Evolutionary conservation across 2,329 filamentous ascomycete genomes (phyloP), one percentile per base, ranked within the genome.

Genomic region (Ophiostoma angusticollis): DNA sequence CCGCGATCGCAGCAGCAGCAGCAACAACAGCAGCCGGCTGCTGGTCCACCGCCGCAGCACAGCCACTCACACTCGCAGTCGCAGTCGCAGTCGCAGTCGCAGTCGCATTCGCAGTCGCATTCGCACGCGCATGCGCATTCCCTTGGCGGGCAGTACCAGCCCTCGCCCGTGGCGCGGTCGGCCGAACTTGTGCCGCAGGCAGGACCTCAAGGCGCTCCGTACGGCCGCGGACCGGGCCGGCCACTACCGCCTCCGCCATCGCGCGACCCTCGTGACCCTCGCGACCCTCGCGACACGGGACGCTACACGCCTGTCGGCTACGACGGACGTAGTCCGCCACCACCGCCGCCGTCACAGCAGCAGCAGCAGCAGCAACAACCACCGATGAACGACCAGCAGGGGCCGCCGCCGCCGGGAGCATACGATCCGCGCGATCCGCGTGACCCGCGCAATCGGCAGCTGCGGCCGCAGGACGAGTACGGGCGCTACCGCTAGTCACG

Each of bases 261-360:
- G n/a, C 17, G 35, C 19, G n/a, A 38, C 17, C 9, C 34, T 19
- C 3, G 38, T 13, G 11, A 31, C 43, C 9, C 40, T 38, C 39
- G 44, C 31, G 31, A 46, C 21, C 39, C 42, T n/a, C 39, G 43
- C 14, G 37, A 46, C 9, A 35, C 41, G 12, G 39, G 52, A 2
- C 52, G 50, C 23, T 56, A 54, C 35, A 54, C 54, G 2, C 54
- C 54, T 1, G 49, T 52, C n/a, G 48, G 44, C 14, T 56, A 53
- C 39, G 53, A 56, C n/a, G 40, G 36, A 9, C 49, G 50, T 3
- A 45, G 45, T 2, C 49, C 44, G 4, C 47, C 47, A 19, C 43
- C 44, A 5, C 45, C 39, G 9, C 30, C 24, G 7, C 38, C 19
- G 25, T 33, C 33, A 6, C 17, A 30, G n/a, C 25, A 17, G n/a